Evolutionary conservation across 176 grass and related monocot genomes (phyloP).

Genomic region (Phragmites australis): DNA sequence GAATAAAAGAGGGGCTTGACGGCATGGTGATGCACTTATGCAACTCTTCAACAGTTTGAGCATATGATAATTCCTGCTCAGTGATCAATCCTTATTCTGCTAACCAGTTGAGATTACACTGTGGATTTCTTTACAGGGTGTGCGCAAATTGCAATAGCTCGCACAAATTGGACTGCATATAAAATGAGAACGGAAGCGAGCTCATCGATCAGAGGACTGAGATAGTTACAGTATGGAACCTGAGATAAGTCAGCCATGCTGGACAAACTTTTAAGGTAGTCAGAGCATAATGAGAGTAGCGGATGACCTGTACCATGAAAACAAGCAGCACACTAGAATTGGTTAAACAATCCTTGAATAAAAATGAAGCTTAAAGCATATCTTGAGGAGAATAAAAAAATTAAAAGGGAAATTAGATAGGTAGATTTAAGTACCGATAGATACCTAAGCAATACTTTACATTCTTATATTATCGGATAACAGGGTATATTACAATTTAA

Average conservation of each 20-base stretch:
- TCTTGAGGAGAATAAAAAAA: background rate
- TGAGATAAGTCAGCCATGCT: slow-evolving; percentile 76
- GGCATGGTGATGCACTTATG: background rate
- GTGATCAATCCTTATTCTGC: too few species aligned
- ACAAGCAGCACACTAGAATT: background rate
- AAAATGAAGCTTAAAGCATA: background rate
- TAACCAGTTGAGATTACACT: background rate
- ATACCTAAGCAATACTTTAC: background rate
- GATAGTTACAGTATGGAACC: slow-evolving; percentile 41
- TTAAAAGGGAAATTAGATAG: background rate
- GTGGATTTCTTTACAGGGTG: background rate
- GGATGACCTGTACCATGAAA: slow-evolving; percentile 59
- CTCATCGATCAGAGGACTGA: background rate
- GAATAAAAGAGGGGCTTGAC: background rate
- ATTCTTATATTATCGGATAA: background rate
- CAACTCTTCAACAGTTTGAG: background rate
- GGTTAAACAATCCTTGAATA: background rate
- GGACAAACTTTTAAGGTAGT: slow-evolving; percentile 61
- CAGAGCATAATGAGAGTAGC: slow-evolving; percentile 87
- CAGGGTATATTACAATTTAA: background rate
- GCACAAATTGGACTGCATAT: background rate
- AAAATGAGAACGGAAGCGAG: background rate
- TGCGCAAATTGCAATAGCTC: background rate
- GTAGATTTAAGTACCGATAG: background rate
- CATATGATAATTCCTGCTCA: background rate